These are phyloP conservation scores for Coix lacrymajobi DNA, from an alignment of 176 grass and related monocot species.

Conservation along the genomic window DNA sequence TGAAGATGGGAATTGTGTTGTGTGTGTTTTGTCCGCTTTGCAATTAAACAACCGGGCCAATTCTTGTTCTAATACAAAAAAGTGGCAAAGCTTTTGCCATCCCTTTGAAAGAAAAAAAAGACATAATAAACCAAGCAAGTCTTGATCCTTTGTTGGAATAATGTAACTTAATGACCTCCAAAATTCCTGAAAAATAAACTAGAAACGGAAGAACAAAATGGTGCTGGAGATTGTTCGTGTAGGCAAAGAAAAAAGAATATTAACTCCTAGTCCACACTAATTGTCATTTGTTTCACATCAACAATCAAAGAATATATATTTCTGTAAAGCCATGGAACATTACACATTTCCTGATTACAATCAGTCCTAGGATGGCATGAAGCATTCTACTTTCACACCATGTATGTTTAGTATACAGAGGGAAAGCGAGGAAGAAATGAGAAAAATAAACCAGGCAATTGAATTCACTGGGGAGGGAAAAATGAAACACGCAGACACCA, in stretches of 20 bases:
- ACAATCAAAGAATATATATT: conserved; percentile 38
- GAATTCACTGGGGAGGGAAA: not conserved
- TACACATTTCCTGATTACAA: conserved; percentile 40
- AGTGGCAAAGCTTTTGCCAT: not conserved
- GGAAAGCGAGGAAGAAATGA: conserved; percentile 15
- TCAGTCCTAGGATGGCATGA: conserved; percentile 26
- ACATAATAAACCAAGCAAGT: not conserved
- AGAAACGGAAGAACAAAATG: not conserved
- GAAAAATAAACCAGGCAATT: not conserved
- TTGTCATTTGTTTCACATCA: conserved; percentile 7
- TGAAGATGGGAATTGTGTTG: not conserved
- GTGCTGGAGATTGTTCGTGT: not conserved
- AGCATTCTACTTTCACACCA: conserved; percentile 40
- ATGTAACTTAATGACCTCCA: not conserved
- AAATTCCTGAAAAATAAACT: not conserved
- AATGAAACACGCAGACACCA: conserved; percentile 7
- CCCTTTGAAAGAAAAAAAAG: not conserved
- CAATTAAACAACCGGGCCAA: not conserved
- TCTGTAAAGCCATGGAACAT: conserved; percentile 30
- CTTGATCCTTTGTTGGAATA: not conserved
- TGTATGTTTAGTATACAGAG: conserved; percentile 35
- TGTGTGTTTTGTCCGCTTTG: not conserved
- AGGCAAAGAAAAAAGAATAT: not conserved
- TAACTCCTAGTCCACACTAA: not conserved
- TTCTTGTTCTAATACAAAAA: not conserved